Percentiles rank a stretch among this genome's conserved stretches.
phyloP scores from a whole-genome alignment of 2,329 filamentous ascomycete genomes.

The Colletotrichum sp. region DNA sequence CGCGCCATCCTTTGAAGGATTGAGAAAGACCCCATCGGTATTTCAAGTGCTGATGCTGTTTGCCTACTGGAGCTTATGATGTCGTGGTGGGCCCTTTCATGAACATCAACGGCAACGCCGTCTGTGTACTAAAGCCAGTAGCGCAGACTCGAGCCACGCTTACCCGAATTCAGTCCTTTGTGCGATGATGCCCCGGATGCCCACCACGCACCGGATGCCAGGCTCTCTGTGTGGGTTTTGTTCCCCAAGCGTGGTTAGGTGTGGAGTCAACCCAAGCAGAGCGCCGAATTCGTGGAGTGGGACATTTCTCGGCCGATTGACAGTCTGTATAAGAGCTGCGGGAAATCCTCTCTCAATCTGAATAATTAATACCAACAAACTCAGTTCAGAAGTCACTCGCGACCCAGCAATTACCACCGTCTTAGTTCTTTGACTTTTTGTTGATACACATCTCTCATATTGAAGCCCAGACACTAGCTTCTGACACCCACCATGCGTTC shows the following conservation, averaged over 20 bases:
- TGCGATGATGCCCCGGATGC: neutral
- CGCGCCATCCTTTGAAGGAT: neutral
- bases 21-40: neutral
- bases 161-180: neutral
- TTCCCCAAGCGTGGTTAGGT: neutral
- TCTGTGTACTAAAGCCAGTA: neutral
- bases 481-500: neutral
- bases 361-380: neutral
- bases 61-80: neutral
- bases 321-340: neutral
- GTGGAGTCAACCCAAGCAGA: neutral
- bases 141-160: neutral
- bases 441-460: neutral
- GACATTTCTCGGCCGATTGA: neutral
- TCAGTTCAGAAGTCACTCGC: neutral
- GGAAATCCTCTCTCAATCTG: neutral
- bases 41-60: neutral
- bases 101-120: neutral
- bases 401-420: neutral
- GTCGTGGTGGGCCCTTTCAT: neutral
- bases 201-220: neutral
- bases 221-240: neutral
- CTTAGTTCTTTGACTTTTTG: neutral
- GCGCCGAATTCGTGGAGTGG: neutral
- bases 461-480: neutral